Evolutionary conservation across 495 filamentous ascomycete species (phyloP).

Genomic region (Penicillium verhagenii): DNA sequence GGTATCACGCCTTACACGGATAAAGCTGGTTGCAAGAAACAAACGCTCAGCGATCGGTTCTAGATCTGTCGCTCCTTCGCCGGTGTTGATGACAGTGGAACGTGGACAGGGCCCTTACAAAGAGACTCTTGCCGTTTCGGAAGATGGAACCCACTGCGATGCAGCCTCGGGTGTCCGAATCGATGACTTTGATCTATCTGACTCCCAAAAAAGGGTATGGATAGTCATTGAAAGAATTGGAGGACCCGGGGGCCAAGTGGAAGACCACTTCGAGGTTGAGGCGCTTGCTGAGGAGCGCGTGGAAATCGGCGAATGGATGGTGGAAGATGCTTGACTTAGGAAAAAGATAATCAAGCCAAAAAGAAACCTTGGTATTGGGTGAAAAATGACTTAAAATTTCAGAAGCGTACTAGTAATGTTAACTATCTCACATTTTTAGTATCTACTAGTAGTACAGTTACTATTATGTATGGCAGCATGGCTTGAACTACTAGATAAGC

Average conservation of each 20-base stretch:
- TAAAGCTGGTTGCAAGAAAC: conserved; percentile 53
- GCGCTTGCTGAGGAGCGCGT: conserved; percentile 67
- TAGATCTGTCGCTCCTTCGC: conserved; percentile 45
- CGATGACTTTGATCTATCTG: conserved; percentile 65
- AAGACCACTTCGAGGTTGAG: conserved; percentile 63
- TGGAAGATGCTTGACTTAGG: conserved; percentile 27
- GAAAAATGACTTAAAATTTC: no score
- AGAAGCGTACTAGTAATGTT: no score
- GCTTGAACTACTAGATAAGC: conserved; percentile 2
- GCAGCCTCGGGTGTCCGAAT: conserved; percentile 65
- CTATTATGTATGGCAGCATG: no score
- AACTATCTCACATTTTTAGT: no score
- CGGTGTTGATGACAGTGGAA: conserved; percentile 65
- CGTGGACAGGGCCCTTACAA: conserved; percentile 66
- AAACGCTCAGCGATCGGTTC: conserved; percentile 35
- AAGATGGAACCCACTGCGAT: conserved; percentile 67
- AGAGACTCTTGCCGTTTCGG: conserved; percentile 55
- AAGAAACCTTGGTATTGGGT: no score
- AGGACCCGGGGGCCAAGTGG: conserved; percentile 44
- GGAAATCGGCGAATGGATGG: conserved; percentile 55
- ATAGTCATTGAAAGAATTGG: conserved; percentile 77
- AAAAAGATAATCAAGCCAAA: no score
- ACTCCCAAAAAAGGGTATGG: conserved; percentile 58
- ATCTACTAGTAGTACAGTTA: no score
- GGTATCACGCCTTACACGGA: conserved; percentile 54